Base-by-base conservation (phyloP, 2,329 filamentous ascomycete genomes). In the Pestalotiopsis sp. region DNA sequence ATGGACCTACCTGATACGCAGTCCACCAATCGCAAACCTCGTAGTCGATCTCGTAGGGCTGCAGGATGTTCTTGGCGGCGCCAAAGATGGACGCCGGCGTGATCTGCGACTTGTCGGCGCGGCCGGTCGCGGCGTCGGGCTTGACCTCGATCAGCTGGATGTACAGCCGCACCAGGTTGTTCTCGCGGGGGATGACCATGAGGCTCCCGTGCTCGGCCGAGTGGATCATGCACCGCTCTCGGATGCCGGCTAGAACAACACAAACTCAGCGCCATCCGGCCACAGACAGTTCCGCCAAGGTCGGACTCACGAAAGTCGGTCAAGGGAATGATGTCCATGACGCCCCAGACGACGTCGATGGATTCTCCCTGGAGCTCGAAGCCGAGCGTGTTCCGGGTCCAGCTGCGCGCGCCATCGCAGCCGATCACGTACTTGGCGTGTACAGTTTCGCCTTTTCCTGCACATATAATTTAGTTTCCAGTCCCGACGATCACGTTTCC, bases 21-120 rank as follows among this genome's bases (percentile, higher is more conserved):
- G 80, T 89, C 87, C 88, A 91, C 88, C 91, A 91, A 73, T 91
- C 87, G 69, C 87, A 88, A 65, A 91, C 83, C 23, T 82, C 79
- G 71, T 91, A 92, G 0, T 85, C 84, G 3, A 94, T 79, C 41
- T 84, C 88, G 75, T 91, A 92, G 0, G 90, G 90, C 0, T 80
- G 79, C 56, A 92, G 80, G 62, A 90, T 91, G 60, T 81, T 84
- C 73, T 88, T 85, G 0, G 89, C 90, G 5, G 84, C 82, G 61
- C 84, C 79, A 57, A 91, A 81, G 64, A 92, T 88, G 7, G 83
- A 79, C 2, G 89, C 84, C 0, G 87, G 85, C 0, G 84, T 90
- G 70, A 91, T 87, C 69, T 86, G 84, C 25, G 84, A 85, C 23
- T 86, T 80, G 70, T 88, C 85, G 3, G 70, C 72, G 84, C 85